Base-by-base conservation (phyloP, 1,139 yeast species). In the Tardiomyces depauwii region DNA sequence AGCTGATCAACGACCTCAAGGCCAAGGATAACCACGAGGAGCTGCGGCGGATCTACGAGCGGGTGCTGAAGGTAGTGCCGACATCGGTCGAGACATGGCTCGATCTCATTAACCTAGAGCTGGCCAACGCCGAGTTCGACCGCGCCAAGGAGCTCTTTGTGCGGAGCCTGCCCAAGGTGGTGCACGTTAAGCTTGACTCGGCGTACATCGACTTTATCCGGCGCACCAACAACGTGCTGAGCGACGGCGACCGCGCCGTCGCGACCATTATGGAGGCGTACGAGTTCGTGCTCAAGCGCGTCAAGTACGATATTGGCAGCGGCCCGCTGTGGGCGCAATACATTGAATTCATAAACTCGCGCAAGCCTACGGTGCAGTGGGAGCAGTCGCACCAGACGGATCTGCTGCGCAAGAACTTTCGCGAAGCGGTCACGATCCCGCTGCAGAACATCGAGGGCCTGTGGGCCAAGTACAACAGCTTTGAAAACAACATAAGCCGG, bases 311-410 rank as follows among this genome's bases (percentile, higher is more conserved):
- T 61, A 75, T 83, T 9, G 72, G 74, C 41, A 77, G 91, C 42
- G 83, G 84, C 30, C 71, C 71, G 1, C 68, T 91, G 45, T 91
- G 96, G 96, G 72, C 73, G 44, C 95, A 86, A 56, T 91, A 86
- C 60, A 64, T 91, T 33, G 81, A 74, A n/a, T 89, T 88, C 56
- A 71, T 89, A 51, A 82, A 80, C 55, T 69, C 77, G 41, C 83
- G 91, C 83, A 83, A 82, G 30, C 86, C 95, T 1, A 68, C 78
- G 14, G 81, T 86, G 40, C 77, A 82, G 42, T 86, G 94, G 86
- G 97, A 89, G 60, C 83, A 80, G 54, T 93, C 85, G 59, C 93
- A 85, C 56, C 82, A 85, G 53, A 73, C 76, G 57, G 96, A 87
- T 59, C 70, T 82, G 56, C 76, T 85, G 45, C 72, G 97, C 56